Percentiles rank a stretch among this genome's conserved stretches.
Evolutionary conservation across 768 basidiomycete species (phyloP).

Genomic region (Boletus sp.): DNA sequence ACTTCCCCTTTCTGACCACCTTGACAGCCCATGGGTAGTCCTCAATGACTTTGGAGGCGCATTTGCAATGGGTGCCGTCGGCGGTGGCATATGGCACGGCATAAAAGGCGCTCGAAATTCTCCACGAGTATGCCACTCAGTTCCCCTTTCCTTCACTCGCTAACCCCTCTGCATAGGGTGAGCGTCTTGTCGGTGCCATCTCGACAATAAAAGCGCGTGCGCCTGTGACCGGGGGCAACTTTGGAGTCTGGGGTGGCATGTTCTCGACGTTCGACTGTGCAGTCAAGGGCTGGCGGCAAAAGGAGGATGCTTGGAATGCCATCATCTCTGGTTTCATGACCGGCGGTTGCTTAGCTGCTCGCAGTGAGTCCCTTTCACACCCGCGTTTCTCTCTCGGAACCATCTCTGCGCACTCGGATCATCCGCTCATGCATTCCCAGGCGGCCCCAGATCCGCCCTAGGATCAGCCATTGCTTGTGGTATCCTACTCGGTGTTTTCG

Average conservation of each 20-base stretch:
- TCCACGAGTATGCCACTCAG: constrained; percentile 63
- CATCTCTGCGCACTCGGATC: neutral
- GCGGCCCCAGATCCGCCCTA: constrained; percentile 88
- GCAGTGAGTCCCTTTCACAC: constrained; percentile 61
- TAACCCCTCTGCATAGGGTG: constrained; percentile 59
- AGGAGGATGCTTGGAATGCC: constrained; percentile 99
- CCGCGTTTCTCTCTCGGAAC: neutral
- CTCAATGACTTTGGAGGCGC: constrained; percentile 98
- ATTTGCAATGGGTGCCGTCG: constrained; percentile 96
- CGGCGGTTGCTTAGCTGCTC: constrained; percentile 90
- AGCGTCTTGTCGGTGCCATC: constrained; percentile 89
- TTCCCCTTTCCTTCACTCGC: neutral
- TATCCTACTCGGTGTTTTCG: constrained; percentile 91
- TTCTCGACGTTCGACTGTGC: constrained; percentile 99
- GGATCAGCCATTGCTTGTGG: constrained; percentile 96
- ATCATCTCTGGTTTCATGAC: constrained; percentile 99
- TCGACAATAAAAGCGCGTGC: constrained; percentile 98
- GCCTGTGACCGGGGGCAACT: constrained; percentile 97
- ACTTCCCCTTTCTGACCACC: neutral
- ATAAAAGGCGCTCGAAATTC: constrained; percentile 98
- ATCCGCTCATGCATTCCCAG: constrained; percentile 40
- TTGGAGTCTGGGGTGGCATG: constrained; percentile 95
- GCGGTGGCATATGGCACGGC: constrained; percentile 98
- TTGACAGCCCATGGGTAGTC: constrained; percentile 90
- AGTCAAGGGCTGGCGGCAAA: constrained; percentile 94